phyloP scores from a whole-genome alignment of 176 grass and related monocot genomes.

The Musa beccarii region DNA sequence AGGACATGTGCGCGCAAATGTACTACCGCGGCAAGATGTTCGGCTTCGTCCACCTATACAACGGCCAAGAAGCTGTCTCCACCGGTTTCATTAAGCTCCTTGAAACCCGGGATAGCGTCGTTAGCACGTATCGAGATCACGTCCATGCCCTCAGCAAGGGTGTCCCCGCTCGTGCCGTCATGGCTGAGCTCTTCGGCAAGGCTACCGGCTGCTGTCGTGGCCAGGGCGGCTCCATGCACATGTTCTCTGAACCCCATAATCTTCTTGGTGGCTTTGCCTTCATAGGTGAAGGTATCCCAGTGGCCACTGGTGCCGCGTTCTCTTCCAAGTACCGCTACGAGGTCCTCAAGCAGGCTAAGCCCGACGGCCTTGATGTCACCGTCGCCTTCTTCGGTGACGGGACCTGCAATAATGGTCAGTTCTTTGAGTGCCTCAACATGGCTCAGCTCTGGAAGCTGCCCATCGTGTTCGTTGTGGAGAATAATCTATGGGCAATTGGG shows the following conservation, averaged over 20 bases:
- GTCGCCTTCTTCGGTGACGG: conserved; percentile 90
- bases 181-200: conserved; percentile 93
- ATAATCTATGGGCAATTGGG: conserved; percentile 87
- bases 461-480: conserved; percentile 96
- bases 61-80: conserved; percentile 86
- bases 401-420: conserved; percentile 90
- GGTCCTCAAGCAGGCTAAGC: conserved; percentile 67
- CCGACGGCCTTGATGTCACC: conserved; percentile 69
- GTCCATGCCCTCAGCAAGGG: conserved; percentile 85
- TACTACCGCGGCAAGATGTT: conserved; percentile 97
- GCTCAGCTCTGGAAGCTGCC: conserved; percentile 95
- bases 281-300: conserved; percentile 89
- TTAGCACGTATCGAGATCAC: conserved; percentile 88
- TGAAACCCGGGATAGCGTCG: conserved; percentile 58
- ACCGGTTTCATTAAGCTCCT: conserved; percentile 92
- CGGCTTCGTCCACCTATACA: conserved; percentile 91
- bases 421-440: conserved; percentile 99
- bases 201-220: conserved; percentile 81
- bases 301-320: conserved; percentile 86
- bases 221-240: conserved; percentile 96
- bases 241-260: conserved; percentile 81
- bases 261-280: conserved; percentile 93
- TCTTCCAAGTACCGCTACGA: conserved; percentile 80
- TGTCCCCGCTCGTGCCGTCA: conserved; percentile 55
- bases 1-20: conserved; percentile 91